Conservation (phyloP, 345 rosid species). For the Tarenaya hassleriana region DNA sequence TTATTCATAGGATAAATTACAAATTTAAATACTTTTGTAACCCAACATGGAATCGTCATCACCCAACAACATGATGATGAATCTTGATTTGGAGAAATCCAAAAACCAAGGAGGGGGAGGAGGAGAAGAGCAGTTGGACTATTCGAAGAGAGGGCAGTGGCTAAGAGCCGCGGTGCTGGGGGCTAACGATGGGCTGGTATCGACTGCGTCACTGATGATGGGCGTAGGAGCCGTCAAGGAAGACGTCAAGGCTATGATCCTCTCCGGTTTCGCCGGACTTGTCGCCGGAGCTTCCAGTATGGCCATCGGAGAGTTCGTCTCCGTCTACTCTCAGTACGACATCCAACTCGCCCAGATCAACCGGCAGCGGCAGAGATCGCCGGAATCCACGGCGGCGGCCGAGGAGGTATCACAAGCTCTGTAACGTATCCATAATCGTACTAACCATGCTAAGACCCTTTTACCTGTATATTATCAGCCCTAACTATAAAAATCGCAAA, state of each 20-base stretch:
- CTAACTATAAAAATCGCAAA: too few species aligned
- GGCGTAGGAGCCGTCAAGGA: constrained; percentile 80
- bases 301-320: constrained; percentile 94
- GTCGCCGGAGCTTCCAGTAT: constrained; percentile 94
- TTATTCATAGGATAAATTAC: too few species aligned
- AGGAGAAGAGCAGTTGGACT: constrained; percentile 38
- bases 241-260: constrained; percentile 72
- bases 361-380: constrained; percentile 32
- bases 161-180: constrained; percentile 88
- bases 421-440: too few species aligned
- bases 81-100: constrained; percentile 34
- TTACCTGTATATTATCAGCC: too few species aligned
- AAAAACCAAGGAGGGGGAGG: constrained; percentile 18
- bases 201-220: constrained; percentile 87
- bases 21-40: constrained; percentile 8
- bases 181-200: constrained; percentile 85
- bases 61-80: constrained; percentile 20
- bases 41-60: constrained; percentile 32
- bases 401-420: too few species aligned
- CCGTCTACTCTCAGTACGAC: constrained; percentile 79
- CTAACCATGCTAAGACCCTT: too few species aligned
- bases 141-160: constrained; percentile 86
- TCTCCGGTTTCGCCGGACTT: constrained; percentile 80
- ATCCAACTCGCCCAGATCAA: constrained; percentile 69
- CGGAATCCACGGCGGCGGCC: too few species aligned